Evolutionary conservation across 2,329 filamentous ascomycete species (phyloP).

Genomic region (Trichophyton rubrum): DNA sequence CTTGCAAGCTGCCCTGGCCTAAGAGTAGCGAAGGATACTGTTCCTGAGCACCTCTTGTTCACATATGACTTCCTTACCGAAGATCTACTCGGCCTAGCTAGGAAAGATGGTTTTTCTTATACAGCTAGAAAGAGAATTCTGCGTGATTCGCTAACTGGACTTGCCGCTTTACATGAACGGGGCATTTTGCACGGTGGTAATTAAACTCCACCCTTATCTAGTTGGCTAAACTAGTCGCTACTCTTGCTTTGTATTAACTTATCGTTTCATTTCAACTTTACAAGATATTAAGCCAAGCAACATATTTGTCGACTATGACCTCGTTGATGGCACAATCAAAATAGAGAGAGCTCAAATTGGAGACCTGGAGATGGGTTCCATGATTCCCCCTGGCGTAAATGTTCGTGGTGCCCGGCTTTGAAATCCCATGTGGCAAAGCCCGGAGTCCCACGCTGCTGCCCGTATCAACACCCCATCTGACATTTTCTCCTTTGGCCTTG

Average conservation of each 20-base stretch:
- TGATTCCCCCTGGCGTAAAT: slow-evolving; percentile 7
- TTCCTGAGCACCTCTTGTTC: slow-evolving; percentile 9
- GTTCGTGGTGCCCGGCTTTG: slow-evolving; percentile 7
- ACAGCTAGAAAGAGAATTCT: not conserved
- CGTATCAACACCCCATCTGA: slow-evolving; percentile 6
- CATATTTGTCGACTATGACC: slow-evolving; percentile 9
- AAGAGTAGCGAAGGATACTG: slow-evolving; percentile 9
- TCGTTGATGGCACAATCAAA: not conserved
- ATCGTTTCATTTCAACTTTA: not conserved
- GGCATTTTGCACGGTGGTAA: slow-evolving; percentile 8
- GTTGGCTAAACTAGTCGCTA: not conserved
- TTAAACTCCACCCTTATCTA: not conserved
- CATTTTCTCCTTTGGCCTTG: slow-evolving; percentile 8
- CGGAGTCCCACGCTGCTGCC: slow-evolving; percentile 7
- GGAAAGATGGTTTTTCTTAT: not conserved
- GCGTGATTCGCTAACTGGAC: slow-evolving; percentile 6
- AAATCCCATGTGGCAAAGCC: slow-evolving; percentile 10
- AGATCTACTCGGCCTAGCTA: not conserved
- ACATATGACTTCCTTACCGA: slow-evolving; percentile 9
- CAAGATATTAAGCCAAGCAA: slow-evolving; percentile 11
- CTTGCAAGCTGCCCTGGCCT: slow-evolving; percentile 6
- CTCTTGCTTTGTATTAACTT: not conserved
- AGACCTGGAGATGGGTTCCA: slow-evolving; percentile 7
- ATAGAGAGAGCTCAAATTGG: slow-evolving; percentile 5
- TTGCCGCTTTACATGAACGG: slow-evolving; percentile 8